phyloP scores from a whole-genome alignment of 1,284 basidiomycete species.

The Sporisorium scitamineum region DNA sequence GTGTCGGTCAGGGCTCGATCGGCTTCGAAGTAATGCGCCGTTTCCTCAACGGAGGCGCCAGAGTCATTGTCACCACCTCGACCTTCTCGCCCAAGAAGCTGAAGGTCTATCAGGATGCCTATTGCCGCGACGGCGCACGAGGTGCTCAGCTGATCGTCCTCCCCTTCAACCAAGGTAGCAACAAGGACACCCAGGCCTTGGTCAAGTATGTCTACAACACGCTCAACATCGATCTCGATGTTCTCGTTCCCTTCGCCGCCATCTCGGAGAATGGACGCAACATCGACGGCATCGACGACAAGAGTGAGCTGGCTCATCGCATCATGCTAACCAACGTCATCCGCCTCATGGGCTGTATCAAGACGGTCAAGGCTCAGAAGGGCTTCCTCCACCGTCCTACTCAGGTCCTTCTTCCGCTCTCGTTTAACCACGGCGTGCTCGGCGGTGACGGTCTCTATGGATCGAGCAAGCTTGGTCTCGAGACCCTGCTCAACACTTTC shows the following conservation, averaged over 20 bases:
- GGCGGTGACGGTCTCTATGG: constrained; percentile 98
- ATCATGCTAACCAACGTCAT: constrained; percentile 84
- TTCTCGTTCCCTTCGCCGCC: constrained; percentile 96
- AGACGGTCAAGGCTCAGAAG: constrained; percentile 94
- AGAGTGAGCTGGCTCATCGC: constrained; percentile 97
- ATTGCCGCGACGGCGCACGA: constrained; percentile 92
- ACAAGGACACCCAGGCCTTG: constrained; percentile 90
- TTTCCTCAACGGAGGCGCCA: constrained; percentile 86
- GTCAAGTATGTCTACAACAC: constrained; percentile 97
- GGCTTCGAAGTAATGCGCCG: constrained; percentile 97
- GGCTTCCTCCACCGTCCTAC: constrained; percentile 97
- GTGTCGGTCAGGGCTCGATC: constrained; percentile 96
- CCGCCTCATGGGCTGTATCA: constrained; percentile 93
- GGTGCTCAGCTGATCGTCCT: constrained; percentile 97
- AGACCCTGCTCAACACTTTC: constrained; percentile 98
- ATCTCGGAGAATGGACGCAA: constrained; percentile 98
- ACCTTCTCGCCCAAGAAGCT: constrained; percentile 76
- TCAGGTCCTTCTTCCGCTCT: constrained; percentile 95
- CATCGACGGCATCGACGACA: constrained; percentile 95
- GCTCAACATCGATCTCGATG: constrained; percentile 93
- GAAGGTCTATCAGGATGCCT: constrained; percentile 97
- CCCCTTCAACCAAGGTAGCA: constrained; percentile 97
- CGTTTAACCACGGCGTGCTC: constrained; percentile 96
- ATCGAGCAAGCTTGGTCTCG: constrained; percentile 97
- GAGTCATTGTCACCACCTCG: constrained; percentile 93